Percentiles rank a stretch among this genome's conserved stretches.
Conservation (phyloP, 805 yeast species). For the Deakozyma indianensis region DNA sequence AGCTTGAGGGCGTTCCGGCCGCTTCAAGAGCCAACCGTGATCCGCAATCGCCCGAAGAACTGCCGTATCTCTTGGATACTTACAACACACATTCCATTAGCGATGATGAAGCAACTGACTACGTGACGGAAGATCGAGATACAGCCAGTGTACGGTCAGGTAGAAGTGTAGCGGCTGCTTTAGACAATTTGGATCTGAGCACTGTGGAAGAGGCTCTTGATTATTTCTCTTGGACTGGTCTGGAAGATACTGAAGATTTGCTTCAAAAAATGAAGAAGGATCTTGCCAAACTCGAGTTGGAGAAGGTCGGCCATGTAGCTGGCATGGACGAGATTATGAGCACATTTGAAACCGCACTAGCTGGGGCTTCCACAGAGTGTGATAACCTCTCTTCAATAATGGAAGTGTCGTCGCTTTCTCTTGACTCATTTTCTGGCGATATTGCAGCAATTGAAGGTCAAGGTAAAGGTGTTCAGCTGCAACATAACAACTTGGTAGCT, state of each 20-base stretch:
- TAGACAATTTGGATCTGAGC: neutral
- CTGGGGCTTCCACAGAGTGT: conserved; percentile 36
- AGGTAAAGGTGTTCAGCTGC: conserved; percentile 72
- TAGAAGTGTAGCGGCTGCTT: no score
- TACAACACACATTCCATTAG: no score
- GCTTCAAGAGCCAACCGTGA: neutral
- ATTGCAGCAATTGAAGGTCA: conserved; percentile 58
- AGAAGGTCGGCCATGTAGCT: conserved; percentile 42
- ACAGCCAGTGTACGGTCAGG: no score
- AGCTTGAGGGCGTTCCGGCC: no score
- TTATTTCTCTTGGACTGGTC: conserved; percentile 62
- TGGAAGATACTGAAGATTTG: conserved; percentile 47
- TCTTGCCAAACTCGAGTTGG: conserved; percentile 45
- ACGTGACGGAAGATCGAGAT: no score
- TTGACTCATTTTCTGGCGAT: conserved; percentile 51
- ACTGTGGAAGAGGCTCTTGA: conserved; percentile 53
- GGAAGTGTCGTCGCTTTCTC: conserved; percentile 43
- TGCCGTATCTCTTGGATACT: neutral
- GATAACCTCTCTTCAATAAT: conserved; percentile 39
- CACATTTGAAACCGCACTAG: conserved; percentile 28
- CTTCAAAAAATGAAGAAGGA: conserved; percentile 44
- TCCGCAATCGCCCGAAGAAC: neutral
- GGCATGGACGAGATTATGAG: conserved; percentile 33
- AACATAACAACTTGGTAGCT: conserved; percentile 65
- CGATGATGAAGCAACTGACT: no score